phyloP scores from a whole-genome alignment of 139 green algal species.

The Volvox reticuliferus region DNA sequence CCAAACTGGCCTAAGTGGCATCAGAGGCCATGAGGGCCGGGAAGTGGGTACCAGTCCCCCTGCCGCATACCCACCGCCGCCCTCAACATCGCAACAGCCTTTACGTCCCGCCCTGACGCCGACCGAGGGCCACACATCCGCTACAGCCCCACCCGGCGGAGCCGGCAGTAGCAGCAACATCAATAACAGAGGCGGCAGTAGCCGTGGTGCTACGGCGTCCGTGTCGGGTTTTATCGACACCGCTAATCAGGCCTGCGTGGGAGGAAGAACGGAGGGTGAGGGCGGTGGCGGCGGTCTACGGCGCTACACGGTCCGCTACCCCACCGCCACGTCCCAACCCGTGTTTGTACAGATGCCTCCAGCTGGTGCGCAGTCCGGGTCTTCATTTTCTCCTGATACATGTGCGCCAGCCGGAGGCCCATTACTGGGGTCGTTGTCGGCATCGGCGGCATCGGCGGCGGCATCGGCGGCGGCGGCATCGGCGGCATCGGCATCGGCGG shows the following conservation, averaged over 20 bases:
- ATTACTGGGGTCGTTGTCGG: too few species aligned
- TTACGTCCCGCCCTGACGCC: neutral
- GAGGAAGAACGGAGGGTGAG: neutral
- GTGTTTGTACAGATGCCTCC: neutral
- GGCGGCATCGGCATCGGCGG: too few species aligned
- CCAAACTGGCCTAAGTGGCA: neutral
- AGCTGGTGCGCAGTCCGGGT: neutral
- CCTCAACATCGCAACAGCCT: neutral
- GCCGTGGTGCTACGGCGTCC: neutral
- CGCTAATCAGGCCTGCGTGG: neutral
- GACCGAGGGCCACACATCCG: neutral
- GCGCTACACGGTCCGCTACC: conserved; percentile 38
- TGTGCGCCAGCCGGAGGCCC: too few species aligned
- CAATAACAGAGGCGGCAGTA: conserved; percentile 1
- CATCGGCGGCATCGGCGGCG: too few species aligned
- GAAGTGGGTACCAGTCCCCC: neutral
- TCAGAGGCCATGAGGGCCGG: neutral
- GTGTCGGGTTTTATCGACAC: neutral
- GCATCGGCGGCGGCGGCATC: too few species aligned
- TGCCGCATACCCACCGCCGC: neutral
- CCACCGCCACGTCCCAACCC: neutral
- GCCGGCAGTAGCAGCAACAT: neutral
- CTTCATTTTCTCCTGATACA: too few species aligned
- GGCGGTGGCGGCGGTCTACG: neutral
- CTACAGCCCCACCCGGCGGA: neutral